Evolutionary conservation across 176 grass and related monocot genomes (phyloP).

Genomic region (Carex kokanica): DNA sequence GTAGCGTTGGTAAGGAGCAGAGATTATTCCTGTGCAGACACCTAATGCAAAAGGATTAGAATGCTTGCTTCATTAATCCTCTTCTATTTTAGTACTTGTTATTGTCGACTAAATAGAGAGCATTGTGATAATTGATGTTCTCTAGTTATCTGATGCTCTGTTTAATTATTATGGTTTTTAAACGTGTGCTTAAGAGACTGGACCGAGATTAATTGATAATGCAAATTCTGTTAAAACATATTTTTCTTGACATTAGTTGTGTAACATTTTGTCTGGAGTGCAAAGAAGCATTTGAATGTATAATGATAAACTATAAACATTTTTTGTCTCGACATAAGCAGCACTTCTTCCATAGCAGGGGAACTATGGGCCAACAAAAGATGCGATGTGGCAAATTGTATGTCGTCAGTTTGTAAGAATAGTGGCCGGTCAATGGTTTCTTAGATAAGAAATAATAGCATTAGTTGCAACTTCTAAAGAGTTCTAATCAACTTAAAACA

Average conservation of each 20-base stretch:
- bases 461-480: not conserved
- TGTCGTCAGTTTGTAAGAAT: not conserved
- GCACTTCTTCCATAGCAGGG: not conserved
- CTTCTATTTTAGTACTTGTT: not conserved
- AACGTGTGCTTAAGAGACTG: not conserved
- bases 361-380: not conserved
- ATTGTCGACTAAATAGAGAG: not conserved
- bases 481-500: not conserved
- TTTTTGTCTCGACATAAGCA: not conserved
- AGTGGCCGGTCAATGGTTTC: not conserved
- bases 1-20: slow-evolving; percentile 26
- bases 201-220: not conserved
- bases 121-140: slow-evolving; percentile 14
- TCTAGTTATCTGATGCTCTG: not conserved
- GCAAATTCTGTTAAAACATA: not conserved
- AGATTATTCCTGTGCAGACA: slow-evolving; percentile 19
- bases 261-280: not conserved
- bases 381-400: not conserved
- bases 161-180: not conserved
- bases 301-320: too few species aligned
- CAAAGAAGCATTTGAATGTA: too few species aligned
- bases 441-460: not conserved
- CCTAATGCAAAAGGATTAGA: slow-evolving; percentile 13
- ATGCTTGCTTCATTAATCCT: slow-evolving; percentile 10
- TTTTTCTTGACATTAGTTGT: not conserved